Percentiles rank a stretch among this genome's conserved stretches.
phyloP scores from a whole-genome alignment of 2,329 filamentous ascomycete genomes.

The Ilyonectria mors-panacis region DNA sequence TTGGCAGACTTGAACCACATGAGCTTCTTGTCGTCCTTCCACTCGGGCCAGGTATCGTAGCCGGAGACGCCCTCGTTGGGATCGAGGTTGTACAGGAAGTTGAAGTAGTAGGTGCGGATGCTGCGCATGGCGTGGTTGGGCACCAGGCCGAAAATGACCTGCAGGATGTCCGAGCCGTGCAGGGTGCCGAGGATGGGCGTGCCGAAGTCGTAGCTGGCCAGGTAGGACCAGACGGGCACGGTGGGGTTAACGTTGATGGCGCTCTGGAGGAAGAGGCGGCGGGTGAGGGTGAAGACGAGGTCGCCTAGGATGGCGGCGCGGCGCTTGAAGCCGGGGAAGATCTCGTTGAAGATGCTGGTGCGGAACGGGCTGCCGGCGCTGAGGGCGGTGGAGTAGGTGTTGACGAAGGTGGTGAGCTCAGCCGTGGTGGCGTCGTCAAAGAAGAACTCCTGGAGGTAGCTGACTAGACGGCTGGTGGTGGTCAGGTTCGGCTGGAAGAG shows the following conservation, averaged over 20 bases:
- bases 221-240: slow-evolving; percentile 82
- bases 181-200: slow-evolving; percentile 82
- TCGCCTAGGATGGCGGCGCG: slow-evolving; percentile 83
- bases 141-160: slow-evolving; percentile 76
- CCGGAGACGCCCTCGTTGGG: slow-evolving; percentile 71
- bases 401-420: slow-evolving; percentile 70
- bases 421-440: slow-evolving; percentile 70
- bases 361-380: slow-evolving; percentile 79
- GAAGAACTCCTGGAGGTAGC: slow-evolving; percentile 73
- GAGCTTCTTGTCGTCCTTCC: slow-evolving; percentile 63
- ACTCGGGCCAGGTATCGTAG: slow-evolving; percentile 59
- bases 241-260: slow-evolving; percentile 63
- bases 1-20: slow-evolving; percentile 60
- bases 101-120: slow-evolving; percentile 79
- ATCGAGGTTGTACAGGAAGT: slow-evolving; percentile 79
- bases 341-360: slow-evolving; percentile 77
- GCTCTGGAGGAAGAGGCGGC: slow-evolving; percentile 73
- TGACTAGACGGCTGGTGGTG: slow-evolving; percentile 69
- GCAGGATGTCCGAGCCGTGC: slow-evolving; percentile 78
- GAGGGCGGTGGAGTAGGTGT: slow-evolving; percentile 71
- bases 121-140: slow-evolving; percentile 73
- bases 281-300: slow-evolving; percentile 79
- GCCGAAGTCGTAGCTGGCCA: slow-evolving; percentile 79
- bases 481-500: slow-evolving; percentile 79
- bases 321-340: slow-evolving; percentile 84